Evolutionary conservation across 495 filamentous ascomycete genomes (phyloP).

Genomic region (Rhizodiscina lignyota): DNA sequence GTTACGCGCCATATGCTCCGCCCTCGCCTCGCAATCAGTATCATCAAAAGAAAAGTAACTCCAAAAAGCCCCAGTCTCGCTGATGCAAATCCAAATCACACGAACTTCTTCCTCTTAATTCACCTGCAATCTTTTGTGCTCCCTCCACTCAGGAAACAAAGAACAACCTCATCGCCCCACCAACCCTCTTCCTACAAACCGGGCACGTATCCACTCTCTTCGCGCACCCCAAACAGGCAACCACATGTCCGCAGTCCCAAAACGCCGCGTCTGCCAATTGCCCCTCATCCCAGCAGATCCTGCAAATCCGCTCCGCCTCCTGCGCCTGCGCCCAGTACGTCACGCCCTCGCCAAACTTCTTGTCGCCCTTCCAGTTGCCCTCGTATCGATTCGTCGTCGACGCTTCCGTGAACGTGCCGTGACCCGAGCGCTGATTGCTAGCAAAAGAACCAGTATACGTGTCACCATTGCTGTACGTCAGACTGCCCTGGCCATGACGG

Average conservation of each 20-base stretch:
- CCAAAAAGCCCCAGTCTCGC: too few species aligned
- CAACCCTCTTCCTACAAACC: conserved; percentile 43
- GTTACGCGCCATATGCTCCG: too few species aligned
- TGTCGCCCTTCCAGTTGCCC: conserved; percentile 46
- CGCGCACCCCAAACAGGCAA: conserved; percentile 45
- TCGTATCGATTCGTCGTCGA: conserved; percentile 46
- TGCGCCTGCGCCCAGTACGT: conserved; percentile 47
- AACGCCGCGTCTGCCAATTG: conserved; percentile 47
- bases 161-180: conserved; percentile 40
- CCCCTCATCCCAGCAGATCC: conserved; percentile 48
- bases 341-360: conserved; percentile 44
- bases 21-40: too few species aligned
- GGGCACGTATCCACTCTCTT: conserved; percentile 46
- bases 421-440: conserved; percentile 37
- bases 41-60: too few species aligned
- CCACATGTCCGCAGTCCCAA: conserved; percentile 50
- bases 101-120: too few species aligned
- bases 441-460: conserved; percentile 44
- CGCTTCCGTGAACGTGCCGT: conserved; percentile 40
- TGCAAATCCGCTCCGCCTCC: conserved; percentile 43
- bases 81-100: too few species aligned
- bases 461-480: conserved; percentile 46
- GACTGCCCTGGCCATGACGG: conserved; percentile 34
- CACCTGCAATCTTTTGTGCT: too few species aligned
- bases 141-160: background rate